Evolutionary conservation across 2,329 filamentous ascomycete species (phyloP).

Genomic region (Penicillium sp.): DNA sequence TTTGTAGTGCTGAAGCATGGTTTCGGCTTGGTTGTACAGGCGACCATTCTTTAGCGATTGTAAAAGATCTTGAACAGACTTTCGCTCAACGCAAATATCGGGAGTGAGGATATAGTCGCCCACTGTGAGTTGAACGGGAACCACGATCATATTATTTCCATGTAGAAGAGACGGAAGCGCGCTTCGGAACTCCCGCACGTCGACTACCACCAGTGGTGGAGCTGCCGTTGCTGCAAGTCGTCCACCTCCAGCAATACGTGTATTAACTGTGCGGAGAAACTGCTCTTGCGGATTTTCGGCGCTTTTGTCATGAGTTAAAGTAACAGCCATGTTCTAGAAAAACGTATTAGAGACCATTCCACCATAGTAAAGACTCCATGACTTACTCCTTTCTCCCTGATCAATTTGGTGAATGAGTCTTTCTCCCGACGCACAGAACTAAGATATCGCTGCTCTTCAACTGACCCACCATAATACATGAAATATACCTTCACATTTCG

Average conservation of each 20-base stretch:
- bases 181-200: constrained; percentile 94
- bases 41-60: constrained; percentile 88
- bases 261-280: constrained; percentile 94
- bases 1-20: constrained; percentile 93
- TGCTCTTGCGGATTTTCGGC: constrained; percentile 82
- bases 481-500: constrained; percentile 92
- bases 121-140: constrained; percentile 94
- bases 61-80: constrained; percentile 88
- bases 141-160: constrained; percentile 80
- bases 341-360: constrained; percentile 5
- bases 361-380: too few relatives aligned
- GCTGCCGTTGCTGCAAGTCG: constrained; percentile 78
- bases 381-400: constrained; percentile 78
- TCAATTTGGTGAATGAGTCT: constrained; percentile 90
- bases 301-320: constrained; percentile 72
- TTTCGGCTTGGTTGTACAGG: constrained; percentile 86
- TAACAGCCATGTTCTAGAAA: constrained; percentile 74
- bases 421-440: constrained; percentile 91
- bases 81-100: constrained; percentile 89
- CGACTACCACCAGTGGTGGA: constrained; percentile 87
- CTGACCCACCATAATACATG: constrained; percentile 90
- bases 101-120: constrained; percentile 95
- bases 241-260: constrained; percentile 90
- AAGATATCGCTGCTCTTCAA: constrained; percentile 93
- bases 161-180: constrained; percentile 89